Evolutionary conservation across 257 asterid genomes (phyloP).

Genomic region (Lantana camara): DNA sequence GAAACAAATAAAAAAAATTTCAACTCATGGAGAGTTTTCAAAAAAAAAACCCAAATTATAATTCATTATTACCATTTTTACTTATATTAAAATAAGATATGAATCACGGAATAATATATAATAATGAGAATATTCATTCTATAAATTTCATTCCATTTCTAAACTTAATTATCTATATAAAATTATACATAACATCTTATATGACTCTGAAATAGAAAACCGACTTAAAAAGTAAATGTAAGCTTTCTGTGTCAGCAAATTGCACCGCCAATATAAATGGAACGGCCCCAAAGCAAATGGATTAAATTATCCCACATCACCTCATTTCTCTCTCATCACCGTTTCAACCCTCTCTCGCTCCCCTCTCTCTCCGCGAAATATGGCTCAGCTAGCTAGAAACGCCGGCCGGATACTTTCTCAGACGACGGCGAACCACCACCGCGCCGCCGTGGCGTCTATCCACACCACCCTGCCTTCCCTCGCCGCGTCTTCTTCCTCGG

Average conservation of each 20-base stretch:
- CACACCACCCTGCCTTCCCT: conserved; percentile 82
- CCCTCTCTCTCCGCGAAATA: conserved; percentile 12
- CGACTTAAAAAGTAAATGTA: not conserved
- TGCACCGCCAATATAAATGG: not conserved
- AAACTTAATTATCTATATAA: no score
- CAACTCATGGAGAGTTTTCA: no score
- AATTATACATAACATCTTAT: no score
- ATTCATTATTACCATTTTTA: no score
- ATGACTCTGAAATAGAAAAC: not conserved
- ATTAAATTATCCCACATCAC: conserved; percentile 27
- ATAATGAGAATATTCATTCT: no score
- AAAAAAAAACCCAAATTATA: no score
- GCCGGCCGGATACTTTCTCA: conserved; percentile 52
- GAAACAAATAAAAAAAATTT: no score
- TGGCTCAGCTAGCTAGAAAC: conserved; percentile 80
- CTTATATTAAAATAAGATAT: no score
- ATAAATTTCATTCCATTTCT: no score
- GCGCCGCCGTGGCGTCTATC: conserved; percentile 66
- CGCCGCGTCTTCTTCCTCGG: conserved; percentile 49
- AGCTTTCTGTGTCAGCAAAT: not conserved
- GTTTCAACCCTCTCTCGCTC: not conserved
- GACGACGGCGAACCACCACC: conserved; percentile 54
- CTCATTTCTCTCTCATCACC: not conserved
- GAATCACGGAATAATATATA: no score
- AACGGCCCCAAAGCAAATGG: conserved; percentile 16